Evolutionary conservation across 768 basidiomycete genomes (phyloP).

Genomic region (Collybia mongolica): DNA sequence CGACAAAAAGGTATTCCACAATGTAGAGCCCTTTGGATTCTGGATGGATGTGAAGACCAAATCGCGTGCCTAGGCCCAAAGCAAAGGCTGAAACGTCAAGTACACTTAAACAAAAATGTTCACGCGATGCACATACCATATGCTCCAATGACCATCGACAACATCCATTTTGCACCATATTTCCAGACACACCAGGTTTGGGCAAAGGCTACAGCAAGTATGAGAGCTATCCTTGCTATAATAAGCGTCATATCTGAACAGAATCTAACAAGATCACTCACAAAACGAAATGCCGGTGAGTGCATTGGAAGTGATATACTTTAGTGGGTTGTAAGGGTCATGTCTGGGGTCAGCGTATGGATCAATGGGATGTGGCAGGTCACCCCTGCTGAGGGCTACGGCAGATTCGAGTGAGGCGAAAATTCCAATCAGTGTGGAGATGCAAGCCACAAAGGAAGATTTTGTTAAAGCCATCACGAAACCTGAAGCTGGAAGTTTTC

Average conservation of each 20-base stretch:
- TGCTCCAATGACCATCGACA: slow-evolving; percentile 59
- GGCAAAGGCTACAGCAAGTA: slow-evolving; percentile 37
- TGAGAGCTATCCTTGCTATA: slow-evolving; percentile 24
- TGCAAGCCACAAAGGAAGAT: neutral
- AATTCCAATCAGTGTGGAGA: slow-evolving; percentile 7
- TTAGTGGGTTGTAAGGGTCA: slow-evolving; percentile 43
- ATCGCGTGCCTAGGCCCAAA: slow-evolving; percentile 54
- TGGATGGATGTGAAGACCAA: slow-evolving; percentile 51
- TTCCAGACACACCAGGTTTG: slow-evolving; percentile 42
- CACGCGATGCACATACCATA: slow-evolving; percentile 39
- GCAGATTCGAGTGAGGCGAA: slow-evolving; percentile 5
- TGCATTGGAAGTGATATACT: slow-evolving; percentile 55
- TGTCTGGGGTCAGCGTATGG: slow-evolving; percentile 28
- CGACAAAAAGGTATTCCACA: slow-evolving; percentile 56
- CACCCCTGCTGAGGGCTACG: slow-evolving; percentile 13
- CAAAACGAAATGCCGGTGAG: slow-evolving; percentile 50
- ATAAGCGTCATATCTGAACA: neutral
- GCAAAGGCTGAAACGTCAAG: slow-evolving; percentile 46
- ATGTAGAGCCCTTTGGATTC: slow-evolving; percentile 55
- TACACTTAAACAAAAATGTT: neutral
- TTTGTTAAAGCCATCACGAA: too few relatives aligned
- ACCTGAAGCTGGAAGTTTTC: too few relatives aligned
- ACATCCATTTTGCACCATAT: slow-evolving; percentile 57
- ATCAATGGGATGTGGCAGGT: slow-evolving; percentile 31
- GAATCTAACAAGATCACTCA: slow-evolving; percentile 20